Conservation (phyloP, 768 basidiomycete species). For the Gloeopeniophorella convolvens region DNA sequence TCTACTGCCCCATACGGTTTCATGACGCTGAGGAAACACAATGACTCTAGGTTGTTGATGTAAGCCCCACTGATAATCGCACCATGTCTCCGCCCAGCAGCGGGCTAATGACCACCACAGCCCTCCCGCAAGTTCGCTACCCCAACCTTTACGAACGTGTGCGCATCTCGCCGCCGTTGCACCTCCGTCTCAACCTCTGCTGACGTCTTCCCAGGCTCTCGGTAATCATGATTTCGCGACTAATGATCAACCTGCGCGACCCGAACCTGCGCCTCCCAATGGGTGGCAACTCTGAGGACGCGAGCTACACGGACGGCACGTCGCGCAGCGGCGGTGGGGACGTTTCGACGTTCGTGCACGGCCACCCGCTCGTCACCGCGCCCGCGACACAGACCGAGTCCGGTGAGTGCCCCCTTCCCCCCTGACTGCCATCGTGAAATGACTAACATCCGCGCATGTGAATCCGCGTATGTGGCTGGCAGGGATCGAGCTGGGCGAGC, state of each 20-base stretch:
- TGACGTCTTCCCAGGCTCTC: background rate
- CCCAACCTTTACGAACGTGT: conserved; percentile 9
- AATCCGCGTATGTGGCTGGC: background rate
- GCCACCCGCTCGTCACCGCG: background rate
- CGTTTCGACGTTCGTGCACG: conserved; percentile 1
- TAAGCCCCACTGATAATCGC: background rate
- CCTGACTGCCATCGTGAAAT: too few relatives aligned
- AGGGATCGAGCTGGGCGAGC: background rate
- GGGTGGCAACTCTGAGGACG: background rate
- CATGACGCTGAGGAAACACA: too few relatives aligned
- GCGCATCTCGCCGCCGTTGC: background rate
- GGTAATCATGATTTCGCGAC: conserved; percentile 12
- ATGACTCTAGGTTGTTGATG: background rate
- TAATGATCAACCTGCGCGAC: conserved; percentile 18
- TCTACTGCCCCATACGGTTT: too few relatives aligned
- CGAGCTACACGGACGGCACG: background rate
- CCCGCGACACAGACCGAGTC: background rate
- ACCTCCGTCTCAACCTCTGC: background rate
- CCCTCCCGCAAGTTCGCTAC: background rate
- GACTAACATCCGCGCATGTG: too few relatives aligned
- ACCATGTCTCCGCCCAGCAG: background rate
- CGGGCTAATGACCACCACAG: background rate
- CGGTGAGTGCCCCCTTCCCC: too few relatives aligned
- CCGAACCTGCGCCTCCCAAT: background rate
- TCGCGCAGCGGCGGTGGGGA: background rate